These are phyloP conservation scores for Paraurostyla sp. DNA, from an alignment of 73 alveolate species.

Conservation along the genomic window DNA sequence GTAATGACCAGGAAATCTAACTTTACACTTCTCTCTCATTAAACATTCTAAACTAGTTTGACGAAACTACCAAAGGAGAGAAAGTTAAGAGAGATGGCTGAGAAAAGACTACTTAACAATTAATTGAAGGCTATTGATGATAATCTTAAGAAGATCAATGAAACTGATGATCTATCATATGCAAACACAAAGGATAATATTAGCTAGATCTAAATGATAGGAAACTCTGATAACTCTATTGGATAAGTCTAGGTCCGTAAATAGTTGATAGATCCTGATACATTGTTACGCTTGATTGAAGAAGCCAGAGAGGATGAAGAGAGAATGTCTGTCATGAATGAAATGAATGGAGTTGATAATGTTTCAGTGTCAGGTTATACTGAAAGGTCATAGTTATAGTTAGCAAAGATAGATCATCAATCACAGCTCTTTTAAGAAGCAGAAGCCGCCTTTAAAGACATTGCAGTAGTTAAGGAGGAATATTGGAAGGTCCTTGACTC, in stretches of 20 bases:
- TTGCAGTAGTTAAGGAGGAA: slow-evolving; percentile 3
- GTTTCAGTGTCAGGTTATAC: slow-evolving; percentile 1
- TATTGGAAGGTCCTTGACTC: slow-evolving; percentile 7
- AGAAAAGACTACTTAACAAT: background rate
- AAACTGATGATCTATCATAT: slow-evolving; percentile 57
- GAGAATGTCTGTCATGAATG: slow-evolving; percentile 24
- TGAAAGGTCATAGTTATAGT: background rate
- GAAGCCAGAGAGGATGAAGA: slow-evolving; percentile 53
- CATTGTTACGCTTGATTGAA: slow-evolving; percentile 7
- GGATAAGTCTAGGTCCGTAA: background rate
- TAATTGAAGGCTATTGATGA: slow-evolving; percentile 6
- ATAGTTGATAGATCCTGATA: slow-evolving; percentile 20
- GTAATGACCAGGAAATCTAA: slow-evolving; percentile 23
- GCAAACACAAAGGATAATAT: background rate
- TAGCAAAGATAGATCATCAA: slow-evolving; percentile 4
- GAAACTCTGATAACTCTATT: background rate
- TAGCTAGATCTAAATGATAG: background rate
- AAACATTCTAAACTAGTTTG: background rate
- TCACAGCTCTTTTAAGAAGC: slow-evolving; percentile 18
- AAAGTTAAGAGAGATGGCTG: slow-evolving; percentile 17
- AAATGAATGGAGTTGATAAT: slow-evolving; percentile 35
- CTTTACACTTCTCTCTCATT: slow-evolving; percentile 40
- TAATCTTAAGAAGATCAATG: slow-evolving; percentile 15
- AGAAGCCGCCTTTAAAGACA: background rate
- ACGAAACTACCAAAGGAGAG: background rate